These are phyloP conservation scores for Camellia sinensis DNA, from an alignment of 148 eudicot species.

Conservation along the genomic window DNA sequence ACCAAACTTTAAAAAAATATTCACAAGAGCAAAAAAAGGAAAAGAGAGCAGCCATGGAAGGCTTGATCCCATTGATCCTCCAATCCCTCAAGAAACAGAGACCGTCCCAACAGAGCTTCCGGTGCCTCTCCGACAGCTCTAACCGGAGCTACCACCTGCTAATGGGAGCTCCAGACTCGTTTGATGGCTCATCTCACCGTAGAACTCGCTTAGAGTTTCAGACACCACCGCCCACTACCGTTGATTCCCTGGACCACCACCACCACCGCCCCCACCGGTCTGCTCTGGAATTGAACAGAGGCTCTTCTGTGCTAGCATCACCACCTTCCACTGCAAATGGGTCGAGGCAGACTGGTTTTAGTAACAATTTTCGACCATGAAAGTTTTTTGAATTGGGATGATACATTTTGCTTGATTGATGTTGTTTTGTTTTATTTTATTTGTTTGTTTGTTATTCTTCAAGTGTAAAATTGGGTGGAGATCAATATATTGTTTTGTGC, in stretches of 20 bases:
- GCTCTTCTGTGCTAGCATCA: not conserved
- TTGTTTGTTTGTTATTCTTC: not conserved
- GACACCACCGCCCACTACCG: not conserved
- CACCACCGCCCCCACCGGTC: too few species aligned
- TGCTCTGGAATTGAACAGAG: not conserved
- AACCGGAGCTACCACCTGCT: conserved; percentile 9
- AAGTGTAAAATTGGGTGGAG: not conserved
- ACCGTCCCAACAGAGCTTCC: not conserved
- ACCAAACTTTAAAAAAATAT: not conserved
- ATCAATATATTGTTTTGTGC: not conserved
- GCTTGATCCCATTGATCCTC: conserved; percentile 4
- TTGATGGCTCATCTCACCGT: not conserved
- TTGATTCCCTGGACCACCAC: not conserved
- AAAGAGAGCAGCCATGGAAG: not conserved
- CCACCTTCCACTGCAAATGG: not conserved
- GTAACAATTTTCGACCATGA: not conserved
- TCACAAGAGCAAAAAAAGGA: not conserved
- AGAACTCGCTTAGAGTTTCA: not conserved
- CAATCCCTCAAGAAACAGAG: not conserved
- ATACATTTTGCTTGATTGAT: too few species aligned
- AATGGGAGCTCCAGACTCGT: not conserved
- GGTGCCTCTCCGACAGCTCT: conserved; percentile 2
- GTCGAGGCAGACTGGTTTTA: not conserved
- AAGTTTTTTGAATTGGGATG: not conserved
- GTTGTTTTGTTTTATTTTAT: too few species aligned